Evolutionary conservation across 2,329 filamentous ascomycete genomes (phyloP).

Genomic region (Daldinia sp.): DNA sequence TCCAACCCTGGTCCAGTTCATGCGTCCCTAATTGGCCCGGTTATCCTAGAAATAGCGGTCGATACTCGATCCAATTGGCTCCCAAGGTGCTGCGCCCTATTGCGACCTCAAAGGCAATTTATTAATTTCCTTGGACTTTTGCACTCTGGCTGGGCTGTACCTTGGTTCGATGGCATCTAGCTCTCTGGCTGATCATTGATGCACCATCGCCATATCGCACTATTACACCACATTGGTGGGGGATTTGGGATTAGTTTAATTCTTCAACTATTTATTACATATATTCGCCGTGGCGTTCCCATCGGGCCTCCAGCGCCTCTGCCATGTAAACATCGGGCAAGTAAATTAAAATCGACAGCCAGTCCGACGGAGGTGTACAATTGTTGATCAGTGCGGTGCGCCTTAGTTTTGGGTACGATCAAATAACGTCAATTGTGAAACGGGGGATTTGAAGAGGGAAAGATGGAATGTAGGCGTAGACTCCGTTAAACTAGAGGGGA

Average conservation of each 20-base stretch:
- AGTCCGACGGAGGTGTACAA: not conserved
- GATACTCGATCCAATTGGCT: slow-evolving; percentile 30
- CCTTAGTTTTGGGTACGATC: not conserved
- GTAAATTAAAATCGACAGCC: not conserved
- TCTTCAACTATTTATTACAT: slow-evolving; percentile 3
- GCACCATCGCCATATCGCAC: too few relatives aligned
- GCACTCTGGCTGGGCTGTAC: not conserved
- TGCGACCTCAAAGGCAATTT: slow-evolving; percentile 31
- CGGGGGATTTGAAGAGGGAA: not conserved
- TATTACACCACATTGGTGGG: slow-evolving; percentile 1
- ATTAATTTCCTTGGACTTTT: slow-evolving; percentile 30
- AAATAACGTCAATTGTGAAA: slow-evolving; percentile 1
- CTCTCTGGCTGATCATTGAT: slow-evolving; percentile 17
- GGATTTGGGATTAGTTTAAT: not conserved
- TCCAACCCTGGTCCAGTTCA: slow-evolving; percentile 23
- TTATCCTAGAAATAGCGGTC: slow-evolving; percentile 30
- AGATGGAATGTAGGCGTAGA: not conserved
- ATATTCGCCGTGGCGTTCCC: not conserved
- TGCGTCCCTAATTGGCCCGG: slow-evolving; percentile 26
- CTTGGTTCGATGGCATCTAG: too few relatives aligned
- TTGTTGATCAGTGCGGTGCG: not conserved
- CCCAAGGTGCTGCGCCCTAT: slow-evolving; percentile 32
- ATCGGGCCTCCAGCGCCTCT: not conserved
- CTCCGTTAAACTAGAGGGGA: not conserved
- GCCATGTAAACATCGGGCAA: slow-evolving; percentile 1